Evolutionary conservation across 768 basidiomycete species (phyloP).

Genomic region (Amanita inopinata): DNA sequence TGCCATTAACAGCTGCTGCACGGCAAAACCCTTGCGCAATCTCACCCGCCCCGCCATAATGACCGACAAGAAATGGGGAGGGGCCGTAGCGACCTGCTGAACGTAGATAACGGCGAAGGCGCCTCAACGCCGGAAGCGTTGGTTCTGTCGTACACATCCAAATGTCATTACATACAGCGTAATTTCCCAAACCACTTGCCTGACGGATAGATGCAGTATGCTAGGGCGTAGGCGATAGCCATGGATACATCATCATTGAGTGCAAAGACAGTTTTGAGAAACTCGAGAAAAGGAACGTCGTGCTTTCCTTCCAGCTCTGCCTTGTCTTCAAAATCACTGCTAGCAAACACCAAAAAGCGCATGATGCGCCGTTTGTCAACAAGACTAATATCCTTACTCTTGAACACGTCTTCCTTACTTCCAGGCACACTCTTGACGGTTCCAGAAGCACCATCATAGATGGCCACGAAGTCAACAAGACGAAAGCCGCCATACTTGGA

Average conservation of each 20-base stretch:
- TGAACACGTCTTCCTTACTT: conserved; percentile 91
- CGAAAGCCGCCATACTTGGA: conserved; percentile 88
- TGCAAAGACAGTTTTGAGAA: conserved; percentile 54
- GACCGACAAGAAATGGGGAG: conserved; percentile 82
- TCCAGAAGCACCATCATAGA: conserved; percentile 38
- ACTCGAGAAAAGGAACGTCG: conserved; percentile 47
- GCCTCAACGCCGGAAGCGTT: conserved; percentile 53
- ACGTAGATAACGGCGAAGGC: conserved; percentile 64
- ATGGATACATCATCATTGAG: conserved; percentile 46
- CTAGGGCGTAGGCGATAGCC: conserved; percentile 70
- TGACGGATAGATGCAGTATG: conserved; percentile 48
- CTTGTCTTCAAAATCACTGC: conserved; percentile 60
- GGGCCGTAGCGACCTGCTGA: conserved; percentile 80
- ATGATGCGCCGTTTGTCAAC: conserved; percentile 86
- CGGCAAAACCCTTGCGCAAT: conserved; percentile 89
- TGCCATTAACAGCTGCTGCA: conserved; percentile 72
- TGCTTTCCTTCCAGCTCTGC: conserved; percentile 49
- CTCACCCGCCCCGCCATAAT: conserved; percentile 91
- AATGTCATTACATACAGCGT: not conserved
- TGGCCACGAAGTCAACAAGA: conserved; percentile 59
- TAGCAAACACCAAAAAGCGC: conserved; percentile 82
- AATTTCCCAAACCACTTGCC: conserved; percentile 42
- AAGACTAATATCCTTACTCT: conserved; percentile 63
- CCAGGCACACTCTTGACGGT: conserved; percentile 64
- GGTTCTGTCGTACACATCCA: conserved; percentile 37